Evolutionary conservation across 495 filamentous ascomycete genomes (phyloP).

Genomic region (Hypoxylon rickii): DNA sequence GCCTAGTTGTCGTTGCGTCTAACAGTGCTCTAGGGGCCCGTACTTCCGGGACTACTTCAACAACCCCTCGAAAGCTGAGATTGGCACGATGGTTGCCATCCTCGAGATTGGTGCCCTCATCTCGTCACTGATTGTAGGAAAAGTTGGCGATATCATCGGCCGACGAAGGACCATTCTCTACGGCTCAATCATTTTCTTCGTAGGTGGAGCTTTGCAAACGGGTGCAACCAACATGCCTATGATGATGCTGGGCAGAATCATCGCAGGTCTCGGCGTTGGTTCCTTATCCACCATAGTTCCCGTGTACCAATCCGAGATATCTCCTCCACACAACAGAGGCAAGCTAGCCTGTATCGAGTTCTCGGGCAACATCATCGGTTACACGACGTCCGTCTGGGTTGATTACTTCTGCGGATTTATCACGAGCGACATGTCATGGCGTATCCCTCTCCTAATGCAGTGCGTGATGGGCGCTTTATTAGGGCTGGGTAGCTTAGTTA

Average conservation of each 20-base stretch:
- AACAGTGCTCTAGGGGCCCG: conserved; percentile 61
- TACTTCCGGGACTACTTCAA: conserved; percentile 93
- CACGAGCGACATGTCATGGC: conserved; percentile 83
- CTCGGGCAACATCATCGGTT: conserved; percentile 93
- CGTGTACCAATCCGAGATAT: conserved; percentile 97
- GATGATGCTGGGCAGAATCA: conserved; percentile 90
- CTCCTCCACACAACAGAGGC: conserved; percentile 92
- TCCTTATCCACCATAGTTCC: conserved; percentile 96
- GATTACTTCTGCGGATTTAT: conserved; percentile 97
- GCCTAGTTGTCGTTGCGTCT: conserved; percentile 26
- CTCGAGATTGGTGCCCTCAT: conserved; percentile 92
- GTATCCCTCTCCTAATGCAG: conserved; percentile 87
- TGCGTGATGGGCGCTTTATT: conserved; percentile 90
- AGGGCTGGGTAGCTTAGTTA: conserved; percentile 82
- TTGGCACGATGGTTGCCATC: conserved; percentile 96
- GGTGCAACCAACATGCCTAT: conserved; percentile 81
- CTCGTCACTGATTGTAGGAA: conserved; percentile 85
- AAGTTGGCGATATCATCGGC: conserved; percentile 89
- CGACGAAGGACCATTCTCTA: conserved; percentile 90
- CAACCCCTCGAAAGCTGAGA: conserved; percentile 77
- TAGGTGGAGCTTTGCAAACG: conserved; percentile 85
- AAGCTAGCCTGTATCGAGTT: conserved; percentile 98
- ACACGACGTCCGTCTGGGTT: conserved; percentile 96
- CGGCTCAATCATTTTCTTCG: conserved; percentile 88
- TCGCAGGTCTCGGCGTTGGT: conserved; percentile 93